phyloP scores from a whole-genome alignment of 768 basidiomycete genomes.

The Agrocybe chaxingu region DNA sequence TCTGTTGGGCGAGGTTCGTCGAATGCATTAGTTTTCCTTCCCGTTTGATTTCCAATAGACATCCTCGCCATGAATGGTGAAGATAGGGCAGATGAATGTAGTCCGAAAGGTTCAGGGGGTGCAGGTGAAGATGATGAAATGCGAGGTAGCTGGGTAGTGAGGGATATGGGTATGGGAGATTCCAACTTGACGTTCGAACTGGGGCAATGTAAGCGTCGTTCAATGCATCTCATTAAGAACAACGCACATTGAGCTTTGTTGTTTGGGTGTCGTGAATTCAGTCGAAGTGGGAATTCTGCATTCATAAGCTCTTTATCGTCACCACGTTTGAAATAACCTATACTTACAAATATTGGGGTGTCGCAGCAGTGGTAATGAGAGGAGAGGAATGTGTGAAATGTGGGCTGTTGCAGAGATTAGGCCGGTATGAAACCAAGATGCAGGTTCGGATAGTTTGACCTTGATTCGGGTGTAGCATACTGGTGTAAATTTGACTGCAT shows the following conservation, averaged over 20 bases:
- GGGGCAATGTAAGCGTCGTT: neutral
- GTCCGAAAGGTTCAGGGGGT: constrained; percentile 17
- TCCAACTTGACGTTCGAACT: constrained; percentile 19
- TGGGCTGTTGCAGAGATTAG: constrained; percentile 12
- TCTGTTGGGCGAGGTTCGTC: constrained; percentile 9
- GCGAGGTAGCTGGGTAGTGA: constrained; percentile 16
- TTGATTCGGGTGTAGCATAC: constrained; percentile 45
- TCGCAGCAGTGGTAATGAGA: constrained; percentile 22
- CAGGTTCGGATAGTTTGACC: constrained; percentile 23
- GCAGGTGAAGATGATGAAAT: constrained; percentile 29
- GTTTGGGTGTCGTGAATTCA: constrained; percentile 26
- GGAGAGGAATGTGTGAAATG: constrained; percentile 19
- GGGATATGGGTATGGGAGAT: constrained; percentile 9
- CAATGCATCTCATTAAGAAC: neutral
- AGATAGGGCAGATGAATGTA: constrained; percentile 32
- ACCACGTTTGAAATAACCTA: neutral
- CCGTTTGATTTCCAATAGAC: constrained; percentile 21
- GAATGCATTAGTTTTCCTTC: constrained; percentile 14
- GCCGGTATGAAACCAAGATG: neutral
- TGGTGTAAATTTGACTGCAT: constrained; percentile 26
- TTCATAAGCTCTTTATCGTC: neutral
- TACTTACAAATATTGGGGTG: constrained; percentile 31
- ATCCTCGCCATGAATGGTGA: constrained; percentile 46
- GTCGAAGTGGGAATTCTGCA: constrained; percentile 13
- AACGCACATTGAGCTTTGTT: constrained; percentile 17